These are phyloP conservation scores for Rubia tinctorum DNA, from an alignment of 305 asterid species.

Conservation along the genomic window DNA sequence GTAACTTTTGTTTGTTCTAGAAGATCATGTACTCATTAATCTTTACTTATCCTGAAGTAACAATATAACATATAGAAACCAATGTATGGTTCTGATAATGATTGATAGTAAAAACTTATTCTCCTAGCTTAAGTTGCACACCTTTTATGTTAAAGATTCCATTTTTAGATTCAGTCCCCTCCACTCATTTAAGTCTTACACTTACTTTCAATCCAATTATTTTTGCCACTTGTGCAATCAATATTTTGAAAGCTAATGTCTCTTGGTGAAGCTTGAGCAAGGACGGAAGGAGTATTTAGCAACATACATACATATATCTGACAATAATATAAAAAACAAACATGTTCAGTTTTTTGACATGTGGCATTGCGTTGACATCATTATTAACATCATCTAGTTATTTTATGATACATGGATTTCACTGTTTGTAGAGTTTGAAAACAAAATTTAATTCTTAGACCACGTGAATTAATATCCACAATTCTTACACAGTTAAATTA, in stretches of 20 bases:
- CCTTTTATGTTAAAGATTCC: no score
- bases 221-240: no score
- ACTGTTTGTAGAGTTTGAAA: background rate
- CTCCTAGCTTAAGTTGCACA: no score
- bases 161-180: no score
- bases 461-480: background rate
- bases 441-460: background rate
- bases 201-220: no score
- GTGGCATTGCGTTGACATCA: background rate
- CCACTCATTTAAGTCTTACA: no score
- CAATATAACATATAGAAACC: background rate
- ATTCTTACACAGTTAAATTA: background rate
- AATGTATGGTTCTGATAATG: background rate
- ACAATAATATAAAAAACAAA: no score
- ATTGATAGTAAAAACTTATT: background rate
- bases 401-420: background rate
- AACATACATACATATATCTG: no score
- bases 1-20: background rate
- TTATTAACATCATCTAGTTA: background rate
- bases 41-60: background rate
- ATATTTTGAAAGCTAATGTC: no score
- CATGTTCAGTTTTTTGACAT: background rate
- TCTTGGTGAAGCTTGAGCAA: no score
- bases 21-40: background rate
- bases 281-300: no score